Evolutionary conservation across 1,284 basidiomycete genomes (phyloP), one percentile per base, ranked within the genome.

Genomic region (Cutaneotrichosporon cutaneum): DNA sequence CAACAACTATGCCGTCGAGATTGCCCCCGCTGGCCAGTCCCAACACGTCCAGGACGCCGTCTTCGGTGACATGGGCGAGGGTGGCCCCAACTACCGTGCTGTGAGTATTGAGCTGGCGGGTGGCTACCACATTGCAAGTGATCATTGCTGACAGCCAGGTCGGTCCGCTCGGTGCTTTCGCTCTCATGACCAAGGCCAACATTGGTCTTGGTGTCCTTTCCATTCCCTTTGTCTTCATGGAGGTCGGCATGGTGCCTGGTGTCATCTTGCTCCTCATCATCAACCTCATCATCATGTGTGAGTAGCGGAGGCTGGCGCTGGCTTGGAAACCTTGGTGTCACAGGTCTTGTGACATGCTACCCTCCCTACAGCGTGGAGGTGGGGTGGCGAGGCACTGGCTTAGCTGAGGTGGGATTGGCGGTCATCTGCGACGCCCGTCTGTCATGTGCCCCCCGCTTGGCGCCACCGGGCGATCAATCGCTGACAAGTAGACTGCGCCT

Each of bases 191-290:
- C 48, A 65, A 70, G 65, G 66, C 69, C 18, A 72, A 74, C 61
- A 70, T 77, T 53, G 75, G 71, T 58, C 62, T 76, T 32, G 74
- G 73, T 63, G 73, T 76, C 1, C 62, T 74, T 16, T 69, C 72
- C 13, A 70, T 75, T 50, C 75, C 75, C 6, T 59, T 68, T 14
- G 72, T 75, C 6, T 65, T 77, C 32, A 61, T 66, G 36, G 64
- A 66, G 2, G 64, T 72, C 35, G 73, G 74, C 9, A 63, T 70
- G 24, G 70, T 74, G 2, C 74, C 75, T 8, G 75, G 75, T 27
- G 55, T 73, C 22, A 61, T 76, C 42, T 54, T 72, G 53, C 60
- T 78, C 26, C 21, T 76, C n/a, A 59, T 67, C n/a, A 55, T 76
- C 9, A 71, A 70, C 13, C 56, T 55, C 18, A 69, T 76, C 54